Base-by-base conservation (phyloP, 1,284 basidiomycete species). In the Lentinula novae-zelandiae region DNA sequence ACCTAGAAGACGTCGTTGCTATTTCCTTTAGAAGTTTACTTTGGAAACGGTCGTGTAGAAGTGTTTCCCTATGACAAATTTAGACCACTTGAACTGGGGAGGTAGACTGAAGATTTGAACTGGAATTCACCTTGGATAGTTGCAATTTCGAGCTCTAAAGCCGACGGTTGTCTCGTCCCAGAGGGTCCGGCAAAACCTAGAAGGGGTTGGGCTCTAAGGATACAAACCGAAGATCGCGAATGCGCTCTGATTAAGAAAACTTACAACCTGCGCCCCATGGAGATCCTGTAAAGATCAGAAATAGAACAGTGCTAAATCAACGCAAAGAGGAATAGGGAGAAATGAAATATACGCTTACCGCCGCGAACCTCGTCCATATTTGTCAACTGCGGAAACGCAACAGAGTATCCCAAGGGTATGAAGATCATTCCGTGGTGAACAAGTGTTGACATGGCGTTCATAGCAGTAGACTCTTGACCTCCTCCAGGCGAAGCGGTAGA, bases 341-440 rank as follows among this genome's bases (percentile, higher is more conserved):
- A 48, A 46, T 15, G 27, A 54, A 60, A 27, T 34, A 51, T 36
- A 40, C 12, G 77, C 83, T 57, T 73, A 82, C 89, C 89, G 69
- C 92, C 93, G 69, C 85, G 89, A 59, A 89, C 80, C 72, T 87
- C 84, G 12, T 69, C 72, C 57, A 90, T 58, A 74, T 84, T 82
- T 42, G 83, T 74, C 64, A 93, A 71, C 69, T 86, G 82, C 1
- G 75, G 69, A 61, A 85, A 86, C 2, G 80, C 68, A 64, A 78
- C 69, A 44, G 81, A 78, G 78, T 92, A 95, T 9, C 92, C 93
- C 60, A 93, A 78, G 27, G 93, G 92, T 5, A 94, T 89, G 71
- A 79, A 93, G 71, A 84, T 78, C 65, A 93, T 81, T 34, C 92
- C 92, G 69, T 94, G 93, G 76, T 96, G 93, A 20, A 82, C 78